phyloP scores from a whole-genome alignment of 768 basidiomycete genomes.

The Inosperma sp. region DNA sequence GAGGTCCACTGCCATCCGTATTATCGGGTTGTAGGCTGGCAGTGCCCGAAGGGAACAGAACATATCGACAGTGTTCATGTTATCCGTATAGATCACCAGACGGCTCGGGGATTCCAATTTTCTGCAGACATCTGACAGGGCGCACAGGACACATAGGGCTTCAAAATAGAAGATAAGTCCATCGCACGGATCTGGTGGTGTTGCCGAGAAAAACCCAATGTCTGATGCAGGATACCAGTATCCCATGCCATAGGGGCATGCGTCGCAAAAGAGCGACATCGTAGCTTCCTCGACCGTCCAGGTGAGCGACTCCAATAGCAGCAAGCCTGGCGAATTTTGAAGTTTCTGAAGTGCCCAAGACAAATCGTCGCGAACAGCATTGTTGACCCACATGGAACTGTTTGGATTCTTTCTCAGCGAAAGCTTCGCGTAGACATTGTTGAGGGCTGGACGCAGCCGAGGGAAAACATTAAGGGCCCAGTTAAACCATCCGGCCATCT shows the following conservation, averaged over 20 bases:
- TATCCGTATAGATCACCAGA: constrained; percentile 24
- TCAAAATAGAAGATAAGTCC: constrained; percentile 23
- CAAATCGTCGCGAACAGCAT: constrained; percentile 21
- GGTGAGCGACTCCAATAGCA: constrained; percentile 12
- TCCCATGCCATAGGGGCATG: constrained; percentile 18
- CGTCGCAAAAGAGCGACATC: constrained; percentile 19
- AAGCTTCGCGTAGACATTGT: constrained; percentile 26
- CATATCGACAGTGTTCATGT: constrained; percentile 17
- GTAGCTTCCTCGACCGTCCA: constrained; percentile 13
- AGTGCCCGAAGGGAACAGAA: constrained; percentile 13
- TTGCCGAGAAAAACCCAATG: constrained; percentile 11
- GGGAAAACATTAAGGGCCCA: constrained; percentile 34
- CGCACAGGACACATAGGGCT: constrained; percentile 18
- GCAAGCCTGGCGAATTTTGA: constrained; percentile 13
- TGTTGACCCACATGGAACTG: constrained; percentile 25
- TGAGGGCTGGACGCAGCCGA: constrained; percentile 24
- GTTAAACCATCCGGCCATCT: constrained; percentile 26
- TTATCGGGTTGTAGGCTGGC: constrained; percentile 19
- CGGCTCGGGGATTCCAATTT: background rate
- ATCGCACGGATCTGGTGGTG: background rate
- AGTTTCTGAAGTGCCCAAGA: constrained; percentile 28
- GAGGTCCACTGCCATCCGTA: constrained; percentile 15
- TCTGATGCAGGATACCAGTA: constrained; percentile 21
- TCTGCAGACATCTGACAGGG: background rate
- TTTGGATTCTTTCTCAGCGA: background rate